Conservation (phyloP, 2,329 filamentous ascomycete genomes). For the Dothideomycetes sp. region DNA sequence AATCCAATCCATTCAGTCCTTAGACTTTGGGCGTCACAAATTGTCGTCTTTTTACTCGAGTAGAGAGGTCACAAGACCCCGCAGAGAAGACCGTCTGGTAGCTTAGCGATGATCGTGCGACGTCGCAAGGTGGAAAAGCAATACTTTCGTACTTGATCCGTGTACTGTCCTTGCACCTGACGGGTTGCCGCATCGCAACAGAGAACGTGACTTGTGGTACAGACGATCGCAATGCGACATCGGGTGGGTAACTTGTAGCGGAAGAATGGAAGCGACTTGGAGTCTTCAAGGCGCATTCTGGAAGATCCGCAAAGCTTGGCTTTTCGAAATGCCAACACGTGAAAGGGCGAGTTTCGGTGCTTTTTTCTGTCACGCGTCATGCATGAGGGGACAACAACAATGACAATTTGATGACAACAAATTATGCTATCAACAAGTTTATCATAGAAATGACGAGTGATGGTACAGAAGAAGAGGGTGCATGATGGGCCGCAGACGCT, state of each 20-base stretch:
- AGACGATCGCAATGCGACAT: constrained; percentile 5
- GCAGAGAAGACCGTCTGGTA: not conserved
- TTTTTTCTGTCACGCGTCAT: not conserved
- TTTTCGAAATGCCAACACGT: not conserved
- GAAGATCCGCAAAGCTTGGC: not conserved
- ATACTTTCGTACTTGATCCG: not conserved
- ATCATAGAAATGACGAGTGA: constrained; percentile 9
- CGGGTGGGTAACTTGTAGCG: constrained; percentile 9
- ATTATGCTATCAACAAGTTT: constrained; percentile 6
- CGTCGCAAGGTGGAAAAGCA: not conserved
- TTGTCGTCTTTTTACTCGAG: too few species aligned
- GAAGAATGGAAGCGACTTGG: constrained; percentile 1
- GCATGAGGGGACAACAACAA: not conserved
- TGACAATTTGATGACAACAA: not conserved
- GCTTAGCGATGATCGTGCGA: constrained; percentile 1
- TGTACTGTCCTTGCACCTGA: too few species aligned
- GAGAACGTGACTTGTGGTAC: too few species aligned
- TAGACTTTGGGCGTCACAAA: too few species aligned
- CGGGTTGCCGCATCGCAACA: too few species aligned
- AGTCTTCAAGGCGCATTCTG: not conserved
- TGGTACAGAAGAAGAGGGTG: constrained; percentile 7
- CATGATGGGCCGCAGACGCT: constrained; percentile 22
- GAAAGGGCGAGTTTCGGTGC: not conserved
- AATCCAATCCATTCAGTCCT: too few species aligned
- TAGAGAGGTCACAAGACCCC: constrained; percentile 7